Evolutionary conservation across 768 basidiomycete species (phyloP), one percentile per base, ranked within the genome.

Genomic region (Lactarius akahatsu): DNA sequence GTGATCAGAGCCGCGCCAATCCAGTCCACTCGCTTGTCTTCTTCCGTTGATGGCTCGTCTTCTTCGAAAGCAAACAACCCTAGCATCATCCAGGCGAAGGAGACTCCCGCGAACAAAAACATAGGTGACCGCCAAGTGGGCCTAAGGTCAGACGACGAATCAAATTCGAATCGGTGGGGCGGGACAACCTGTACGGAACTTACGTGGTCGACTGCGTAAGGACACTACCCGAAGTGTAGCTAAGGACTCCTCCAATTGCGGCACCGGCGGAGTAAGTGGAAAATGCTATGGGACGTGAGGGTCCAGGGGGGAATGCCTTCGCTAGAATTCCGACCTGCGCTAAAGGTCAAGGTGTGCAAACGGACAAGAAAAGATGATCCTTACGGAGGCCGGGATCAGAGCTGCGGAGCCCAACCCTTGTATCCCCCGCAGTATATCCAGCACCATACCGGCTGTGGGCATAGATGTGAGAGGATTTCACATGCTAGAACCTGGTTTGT

Each of bases 251-350:
- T 0, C 94, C 94, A 6, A 95, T 72, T 0, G 94, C 93, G 0
- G 90, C 91, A 32, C 95, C 95, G 0, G 92, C 91, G 0, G 89
- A 82, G 69, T 94, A 96, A 0, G 88, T 86, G 0, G 94, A 85
- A 68, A 96, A 96, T 0, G 92, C 94, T 0, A 86, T 75, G 1
- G 90, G 86, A 11, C 94, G 84, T 0, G 86, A 81, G 15, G 79
- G 78, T 0, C 88, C 88, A 0, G 83, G 81, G 4, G 89, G 88
- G 74, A 96, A 96, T 0, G 86, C 79, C 57, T 89, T 82, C 0
- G 94, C 94, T 40, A 96, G 81, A 64, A 92, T 94, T 0, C 94
- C 94, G 1, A 94, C 74, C 86, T 92, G 67, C 52, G 20, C 59
- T n/a, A 1, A 28, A 32, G 36, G 59, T 55, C 40, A 55, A 26